Evolutionary conservation across 2,329 filamentous ascomycete species (phyloP).

Genomic region (Xylariales sp.): DNA sequence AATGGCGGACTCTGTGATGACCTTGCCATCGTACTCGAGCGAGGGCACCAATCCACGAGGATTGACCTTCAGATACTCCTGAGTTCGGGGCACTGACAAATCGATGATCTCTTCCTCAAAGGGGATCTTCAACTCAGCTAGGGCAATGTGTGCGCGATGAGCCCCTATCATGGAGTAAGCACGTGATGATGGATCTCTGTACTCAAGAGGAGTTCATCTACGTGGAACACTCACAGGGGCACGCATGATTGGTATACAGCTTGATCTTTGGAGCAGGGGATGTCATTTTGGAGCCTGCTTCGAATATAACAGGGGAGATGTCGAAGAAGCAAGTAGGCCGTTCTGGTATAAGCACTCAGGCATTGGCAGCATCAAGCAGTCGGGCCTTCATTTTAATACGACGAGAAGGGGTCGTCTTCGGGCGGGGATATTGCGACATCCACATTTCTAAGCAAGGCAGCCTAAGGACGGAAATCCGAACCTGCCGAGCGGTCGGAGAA

Average conservation of each 20-base stretch:
- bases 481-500: too few relatives aligned
- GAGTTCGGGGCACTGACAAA: conserved; percentile 60
- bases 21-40: conserved; percentile 60
- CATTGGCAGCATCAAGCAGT: too few relatives aligned
- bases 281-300: background rate
- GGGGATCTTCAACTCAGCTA: conserved; percentile 60
- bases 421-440: too few relatives aligned
- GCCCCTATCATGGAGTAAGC: conserved; percentile 41
- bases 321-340: too few relatives aligned
- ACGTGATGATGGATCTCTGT: too few relatives aligned
- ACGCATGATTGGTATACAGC: conserved; percentile 11
- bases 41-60: conserved; percentile 73
- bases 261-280: conserved; percentile 11
- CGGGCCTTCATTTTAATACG: too few relatives aligned
- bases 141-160: conserved; percentile 69
- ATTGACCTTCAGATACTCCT: conserved; percentile 73
- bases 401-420: too few relatives aligned
- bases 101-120: conserved; percentile 73
- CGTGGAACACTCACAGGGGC: conserved; percentile 11
- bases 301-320: background rate
- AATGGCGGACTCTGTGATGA: conserved; percentile 69
- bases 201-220: background rate
- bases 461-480: too few relatives aligned
- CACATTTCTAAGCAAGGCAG: too few relatives aligned
- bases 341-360: too few relatives aligned